phyloP scores from a whole-genome alignment of 2,329 filamentous ascomycete genomes.

The Neofusicoccum ribis region DNA sequence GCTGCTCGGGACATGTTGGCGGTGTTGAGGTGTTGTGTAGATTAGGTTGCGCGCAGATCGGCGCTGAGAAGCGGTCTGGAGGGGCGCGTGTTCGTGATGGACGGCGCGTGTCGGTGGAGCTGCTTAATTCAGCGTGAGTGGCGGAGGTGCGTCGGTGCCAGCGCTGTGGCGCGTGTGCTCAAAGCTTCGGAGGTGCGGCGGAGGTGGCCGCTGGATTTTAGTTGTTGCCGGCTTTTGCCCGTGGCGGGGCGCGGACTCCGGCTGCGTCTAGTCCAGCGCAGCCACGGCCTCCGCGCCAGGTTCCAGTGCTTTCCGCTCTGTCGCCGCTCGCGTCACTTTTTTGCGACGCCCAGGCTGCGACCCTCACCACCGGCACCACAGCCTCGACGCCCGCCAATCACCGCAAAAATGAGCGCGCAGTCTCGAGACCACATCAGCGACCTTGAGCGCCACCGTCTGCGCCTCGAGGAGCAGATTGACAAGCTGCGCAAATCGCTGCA shows the following conservation, averaged over 20 bases:
- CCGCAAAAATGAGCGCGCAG: constrained; percentile 5
- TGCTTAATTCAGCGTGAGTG: constrained; percentile 5
- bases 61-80: constrained; percentile 15
- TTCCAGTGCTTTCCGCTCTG: constrained; percentile 6
- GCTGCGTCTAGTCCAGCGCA: neutral
- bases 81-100: neutral
- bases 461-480: constrained; percentile 73
- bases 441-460: constrained; percentile 72
- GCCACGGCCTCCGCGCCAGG: neutral
- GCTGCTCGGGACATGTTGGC: constrained; percentile 36
- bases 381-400: neutral
- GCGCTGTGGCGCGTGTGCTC: neutral
- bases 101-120: constrained; percentile 14
- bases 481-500: constrained; percentile 74
- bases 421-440: constrained; percentile 58
- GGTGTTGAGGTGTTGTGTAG: constrained; percentile 20
- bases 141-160: neutral
- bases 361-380: neutral
- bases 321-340: constrained; percentile 11
- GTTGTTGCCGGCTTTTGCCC: neutral
- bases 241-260: neutral
- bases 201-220: neutral
- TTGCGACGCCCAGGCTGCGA: neutral
- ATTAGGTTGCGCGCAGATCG: constrained; percentile 9
- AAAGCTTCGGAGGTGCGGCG: constrained; percentile 14